phyloP scores from a whole-genome alignment of 352 stramenopile species.

The Peronospora farinosa region DNA sequence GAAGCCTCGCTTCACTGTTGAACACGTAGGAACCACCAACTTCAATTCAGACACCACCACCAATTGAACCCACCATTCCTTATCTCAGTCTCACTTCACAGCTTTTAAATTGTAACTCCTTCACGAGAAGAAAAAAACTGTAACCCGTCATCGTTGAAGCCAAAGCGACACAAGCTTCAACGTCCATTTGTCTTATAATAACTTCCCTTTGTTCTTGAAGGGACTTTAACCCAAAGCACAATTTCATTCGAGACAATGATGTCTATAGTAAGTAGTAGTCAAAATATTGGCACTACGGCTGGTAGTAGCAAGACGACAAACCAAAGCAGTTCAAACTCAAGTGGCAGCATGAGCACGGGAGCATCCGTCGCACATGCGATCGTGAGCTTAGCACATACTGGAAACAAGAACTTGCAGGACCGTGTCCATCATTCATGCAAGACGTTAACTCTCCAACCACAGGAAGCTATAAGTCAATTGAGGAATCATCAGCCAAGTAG shows the following conservation, averaged over 20 bases:
- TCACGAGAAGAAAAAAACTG: no score
- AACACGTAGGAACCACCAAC: slow-evolving; percentile 63
- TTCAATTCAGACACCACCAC: slow-evolving; percentile 50
- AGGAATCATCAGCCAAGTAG: slow-evolving; percentile 17
- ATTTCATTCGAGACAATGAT: slow-evolving; percentile 41
- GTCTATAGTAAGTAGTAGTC: slow-evolving; percentile 51
- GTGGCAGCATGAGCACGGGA: slow-evolving; percentile 21
- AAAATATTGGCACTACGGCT: slow-evolving; percentile 16
- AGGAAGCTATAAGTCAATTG: slow-evolving; percentile 5
- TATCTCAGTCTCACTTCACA: neutral
- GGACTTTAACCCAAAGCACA: slow-evolving; percentile 11
- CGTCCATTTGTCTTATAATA: slow-evolving; percentile 9
- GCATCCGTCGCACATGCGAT: slow-evolving; percentile 30
- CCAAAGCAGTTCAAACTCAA: slow-evolving; percentile 6
- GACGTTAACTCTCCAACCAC: slow-evolving; percentile 12
- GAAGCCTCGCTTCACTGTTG: slow-evolving; percentile 44
- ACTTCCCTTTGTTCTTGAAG: slow-evolving; percentile 5
- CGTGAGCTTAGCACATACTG: slow-evolving; percentile 24
- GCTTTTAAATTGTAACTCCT: neutral
- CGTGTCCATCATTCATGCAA: slow-evolving; percentile 5
- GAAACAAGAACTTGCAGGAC: slow-evolving; percentile 12
- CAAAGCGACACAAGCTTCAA: slow-evolving; percentile 19
- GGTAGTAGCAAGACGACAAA: slow-evolving; percentile 13
- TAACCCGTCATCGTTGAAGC: slow-evolving; percentile 3
- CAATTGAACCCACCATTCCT: no score